Conservation (phyloP, 768 basidiomycete genomes). For the Boletus tomentosulus region DNA sequence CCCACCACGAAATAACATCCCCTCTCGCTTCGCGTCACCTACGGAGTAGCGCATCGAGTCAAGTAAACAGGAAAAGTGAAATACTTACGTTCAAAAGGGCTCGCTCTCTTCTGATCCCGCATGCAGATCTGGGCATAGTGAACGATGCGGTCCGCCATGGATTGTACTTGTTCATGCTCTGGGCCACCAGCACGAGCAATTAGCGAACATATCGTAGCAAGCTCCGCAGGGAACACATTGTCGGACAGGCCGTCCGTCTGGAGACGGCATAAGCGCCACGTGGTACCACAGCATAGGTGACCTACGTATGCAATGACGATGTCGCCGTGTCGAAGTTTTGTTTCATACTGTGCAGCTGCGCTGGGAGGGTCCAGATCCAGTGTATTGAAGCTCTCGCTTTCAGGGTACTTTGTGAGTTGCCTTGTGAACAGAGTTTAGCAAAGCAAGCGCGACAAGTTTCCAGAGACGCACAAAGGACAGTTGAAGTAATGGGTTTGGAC, state of each 20-base stretch:
- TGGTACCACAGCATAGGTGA: background rate
- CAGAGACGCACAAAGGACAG: slow-evolving; percentile 27
- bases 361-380: slow-evolving; percentile 36
- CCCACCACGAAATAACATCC: slow-evolving; percentile 65
- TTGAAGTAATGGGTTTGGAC: slow-evolving; percentile 33
- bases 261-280: slow-evolving; percentile 4
- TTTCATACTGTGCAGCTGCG: slow-evolving; percentile 43
- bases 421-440: slow-evolving; percentile 13
- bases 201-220: slow-evolving; percentile 65
- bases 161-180: slow-evolving; percentile 61
- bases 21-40: slow-evolving; percentile 65
- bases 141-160: slow-evolving; percentile 69
- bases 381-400: slow-evolving; percentile 3
- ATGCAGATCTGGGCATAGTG: slow-evolving; percentile 69
- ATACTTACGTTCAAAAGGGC: slow-evolving; percentile 69
- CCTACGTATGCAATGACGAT: slow-evolving; percentile 48
- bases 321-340: slow-evolving; percentile 49
- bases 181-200: slow-evolving; percentile 51
- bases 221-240: slow-evolving; percentile 63
- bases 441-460: background rate
- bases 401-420: slow-evolving; percentile 35
- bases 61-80: background rate
- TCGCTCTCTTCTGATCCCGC: slow-evolving; percentile 57
- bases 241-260: slow-evolving; percentile 57
- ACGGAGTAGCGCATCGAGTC: slow-evolving; percentile 5